Evolutionary conservation across 1,139 yeast genomes (phyloP).

Genomic region (Saccharomyces hybrid): DNA sequence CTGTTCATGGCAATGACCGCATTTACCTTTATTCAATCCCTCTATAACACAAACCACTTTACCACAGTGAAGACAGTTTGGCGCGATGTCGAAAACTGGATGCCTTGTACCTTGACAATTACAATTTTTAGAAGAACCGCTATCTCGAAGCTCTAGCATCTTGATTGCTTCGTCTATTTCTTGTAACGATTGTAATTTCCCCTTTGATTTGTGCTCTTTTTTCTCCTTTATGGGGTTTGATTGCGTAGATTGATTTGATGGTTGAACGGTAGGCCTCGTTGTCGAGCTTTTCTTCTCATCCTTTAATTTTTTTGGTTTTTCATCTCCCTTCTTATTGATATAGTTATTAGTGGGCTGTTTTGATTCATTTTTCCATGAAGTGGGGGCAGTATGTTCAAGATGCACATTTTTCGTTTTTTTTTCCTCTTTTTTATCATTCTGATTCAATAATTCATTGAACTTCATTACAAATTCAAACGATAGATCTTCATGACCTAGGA

Average conservation of each 20-base stretch:
- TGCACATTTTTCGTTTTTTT: neutral
- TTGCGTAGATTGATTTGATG: neutral
- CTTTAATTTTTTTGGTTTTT: neutral
- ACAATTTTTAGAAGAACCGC: conserved; percentile 39
- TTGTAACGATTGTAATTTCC: conserved; percentile 50
- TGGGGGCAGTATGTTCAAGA: neutral
- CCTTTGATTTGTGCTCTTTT: conserved; percentile 32
- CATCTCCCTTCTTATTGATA: neutral
- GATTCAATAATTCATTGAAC: conserved; percentile 21
- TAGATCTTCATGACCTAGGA: conserved; percentile 29
- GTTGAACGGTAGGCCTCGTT: neutral
- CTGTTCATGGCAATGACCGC: conserved; percentile 72
- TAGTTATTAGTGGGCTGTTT: neutral
- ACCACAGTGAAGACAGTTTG: conserved; percentile 92
- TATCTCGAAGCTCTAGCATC: conserved; percentile 34
- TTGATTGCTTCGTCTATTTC: conserved; percentile 41
- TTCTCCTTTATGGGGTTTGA: conserved; percentile 1
- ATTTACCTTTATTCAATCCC: conserved; percentile 70
- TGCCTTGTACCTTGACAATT: conserved; percentile 82
- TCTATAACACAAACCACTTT: conserved; percentile 85
- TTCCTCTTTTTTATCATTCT: neutral
- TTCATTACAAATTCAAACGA: conserved; percentile 27
- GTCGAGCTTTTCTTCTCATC: neutral
- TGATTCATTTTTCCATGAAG: neutral
- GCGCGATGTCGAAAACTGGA: conserved; percentile 82